Percentiles rank a stretch among this genome's conserved stretches.
Conservation (phyloP, 805 yeast genomes). For the Candida ascalaphidarum region DNA sequence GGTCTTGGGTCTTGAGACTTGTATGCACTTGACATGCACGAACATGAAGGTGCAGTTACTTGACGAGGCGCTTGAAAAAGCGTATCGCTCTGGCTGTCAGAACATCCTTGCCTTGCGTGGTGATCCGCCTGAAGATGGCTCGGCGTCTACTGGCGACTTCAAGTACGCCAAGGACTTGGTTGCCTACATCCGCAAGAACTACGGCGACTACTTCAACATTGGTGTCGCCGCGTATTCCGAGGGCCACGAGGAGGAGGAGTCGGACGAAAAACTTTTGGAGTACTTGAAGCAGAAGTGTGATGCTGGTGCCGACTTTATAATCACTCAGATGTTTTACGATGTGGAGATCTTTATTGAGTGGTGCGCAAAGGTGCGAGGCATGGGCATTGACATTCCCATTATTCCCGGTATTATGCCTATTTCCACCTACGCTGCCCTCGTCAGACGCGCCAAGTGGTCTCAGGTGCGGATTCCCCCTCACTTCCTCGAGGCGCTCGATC, state of each 20-base stretch:
- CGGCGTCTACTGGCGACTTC: conserved; percentile 77
- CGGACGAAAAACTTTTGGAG: conserved; percentile 39
- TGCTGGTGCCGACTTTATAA: conserved; percentile 87
- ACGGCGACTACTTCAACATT: conserved; percentile 81
- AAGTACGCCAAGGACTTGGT: conserved; percentile 83
- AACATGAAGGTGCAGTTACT: conserved; percentile 80
- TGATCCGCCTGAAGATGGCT: conserved; percentile 79
- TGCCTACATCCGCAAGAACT: conserved; percentile 59
- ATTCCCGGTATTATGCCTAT: conserved; percentile 99
- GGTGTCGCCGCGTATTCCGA: conserved; percentile 99
- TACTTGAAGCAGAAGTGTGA: conserved; percentile 84
- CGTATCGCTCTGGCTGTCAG: conserved; percentile 88
- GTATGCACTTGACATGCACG: conserved; percentile 97
- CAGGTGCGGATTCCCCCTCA: conserved; percentile 70
- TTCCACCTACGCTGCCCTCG: conserved; percentile 85
- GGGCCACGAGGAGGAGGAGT: conserved; percentile 84
- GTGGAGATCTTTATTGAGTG: conserved; percentile 76
- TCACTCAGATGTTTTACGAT: conserved; percentile 97
- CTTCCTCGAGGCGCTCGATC: conserved; percentile 63
- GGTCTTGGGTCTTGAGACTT: conserved; percentile 86
- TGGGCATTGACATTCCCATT: conserved; percentile 77
- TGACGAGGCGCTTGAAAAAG: conserved; percentile 77
- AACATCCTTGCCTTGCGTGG: conserved; percentile 93
- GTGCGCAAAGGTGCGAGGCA: conserved; percentile 63
- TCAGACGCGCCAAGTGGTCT: conserved; percentile 94